Evolutionary conservation across 2,329 filamentous ascomycete species (phyloP), one percentile per base, ranked within the genome.

Genomic region (Berkeleyomyces basicola): DNA sequence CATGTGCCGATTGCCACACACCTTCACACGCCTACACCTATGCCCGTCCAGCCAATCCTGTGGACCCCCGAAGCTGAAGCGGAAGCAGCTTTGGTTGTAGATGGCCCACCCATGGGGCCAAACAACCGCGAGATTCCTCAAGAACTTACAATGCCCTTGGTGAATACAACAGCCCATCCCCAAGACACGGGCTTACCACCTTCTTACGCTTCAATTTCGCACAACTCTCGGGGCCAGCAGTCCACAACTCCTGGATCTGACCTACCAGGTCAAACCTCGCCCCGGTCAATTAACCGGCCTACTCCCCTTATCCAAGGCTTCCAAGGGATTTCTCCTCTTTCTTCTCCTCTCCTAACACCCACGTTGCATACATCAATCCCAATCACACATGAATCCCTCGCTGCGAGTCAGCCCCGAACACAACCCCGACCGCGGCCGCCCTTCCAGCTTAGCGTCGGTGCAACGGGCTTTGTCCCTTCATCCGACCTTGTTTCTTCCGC

Each of bases 91-190:
- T 60, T 64, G 16, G 63, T 64, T 33, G 61, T 64, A 23, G 63
- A 64, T 44, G 63, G 63, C 14, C 53, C 57, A 2, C 53, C 63
- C n/a, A 64, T 57, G 59, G 63, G 63, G 4, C 63, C 63, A 7
- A 64, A 64, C n/a, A 64, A 64, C 39, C 44, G 63, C 3, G 63
- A 64, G 16, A 64, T 64, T 40, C 63, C 63, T 11, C 42, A 59
- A 6, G 63, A 64, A 33, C 47, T 64, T 7, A 60, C 55, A 4
- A 62, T 63, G 61, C 61, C 61, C 10, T 33, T 16, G 5, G 55
- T 62, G 11, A 44, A 42, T 40, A 53, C 4, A 31, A 5, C 59
- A 7, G 14, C 42, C 4, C 23, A 58, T n/a, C 37, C 31, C 14
- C 40, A 59, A 9, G 59, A 59, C n/a, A 11, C 44, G 6, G 61